These are phyloP conservation scores for Actinomortierella wolfii DNA, from an alignment of 371 early-diverging fungal genomes.

Conservation along the genomic window DNA sequence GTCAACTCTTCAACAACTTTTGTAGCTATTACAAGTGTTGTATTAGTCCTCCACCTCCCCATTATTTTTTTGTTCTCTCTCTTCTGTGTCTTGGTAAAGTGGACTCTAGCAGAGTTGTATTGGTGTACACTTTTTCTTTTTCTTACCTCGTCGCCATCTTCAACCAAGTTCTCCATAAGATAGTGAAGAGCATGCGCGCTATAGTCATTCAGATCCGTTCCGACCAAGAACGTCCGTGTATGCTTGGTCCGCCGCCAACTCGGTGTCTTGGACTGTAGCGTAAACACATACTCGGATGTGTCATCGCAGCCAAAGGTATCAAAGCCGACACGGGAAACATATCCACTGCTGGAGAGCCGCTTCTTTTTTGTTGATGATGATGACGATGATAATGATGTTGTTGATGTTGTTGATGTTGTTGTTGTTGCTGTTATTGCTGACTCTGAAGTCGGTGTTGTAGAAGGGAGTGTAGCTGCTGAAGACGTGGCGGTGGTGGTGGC, in stretches of 20 bases:
- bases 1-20: too few species aligned
- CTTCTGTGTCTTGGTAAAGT: not conserved
- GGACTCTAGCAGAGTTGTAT: too few species aligned
- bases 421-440: slow-evolving; percentile 14
- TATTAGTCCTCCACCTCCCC: too few species aligned
- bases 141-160: slow-evolving; percentile 63
- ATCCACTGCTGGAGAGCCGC: slow-evolving; percentile 28
- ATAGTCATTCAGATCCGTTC: slow-evolving; percentile 62
- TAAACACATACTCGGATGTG: slow-evolving; percentile 59
- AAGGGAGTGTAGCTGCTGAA: not conserved
- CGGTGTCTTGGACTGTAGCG: slow-evolving; percentile 59
- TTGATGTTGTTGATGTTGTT: slow-evolving; percentile 30
- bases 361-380: slow-evolving; percentile 24
- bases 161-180: slow-evolving; percentile 64
- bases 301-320: slow-evolving; percentile 62
- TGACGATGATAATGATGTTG: slow-evolving; percentile 7
- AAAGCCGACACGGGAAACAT: slow-evolving; percentile 61
- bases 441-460: not conserved
- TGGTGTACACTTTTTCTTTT: too few species aligned
- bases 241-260: slow-evolving; percentile 53
- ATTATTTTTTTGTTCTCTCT: too few species aligned
- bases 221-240: slow-evolving; percentile 62
- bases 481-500: slow-evolving; percentile 5
- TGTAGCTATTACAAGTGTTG: too few species aligned
- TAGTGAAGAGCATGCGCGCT: slow-evolving; percentile 66